Percentiles rank a stretch among this genome's conserved stretches.
phyloP scores from a whole-genome alignment of 1,139 yeast species.

The Komagataea norvegica region DNA sequence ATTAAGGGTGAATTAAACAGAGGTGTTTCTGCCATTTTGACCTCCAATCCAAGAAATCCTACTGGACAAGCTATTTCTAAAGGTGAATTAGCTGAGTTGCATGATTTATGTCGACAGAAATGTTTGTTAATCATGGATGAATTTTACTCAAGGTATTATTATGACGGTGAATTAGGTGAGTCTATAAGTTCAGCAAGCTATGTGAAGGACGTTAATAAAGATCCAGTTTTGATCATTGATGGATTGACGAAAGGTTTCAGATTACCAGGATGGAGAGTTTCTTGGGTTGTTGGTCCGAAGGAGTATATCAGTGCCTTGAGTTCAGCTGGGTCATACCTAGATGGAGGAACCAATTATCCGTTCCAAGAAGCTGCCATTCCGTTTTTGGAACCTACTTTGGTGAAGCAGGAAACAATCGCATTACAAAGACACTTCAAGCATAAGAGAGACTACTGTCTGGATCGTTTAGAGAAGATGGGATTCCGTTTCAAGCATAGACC shows the following conservation, averaged over 20 bases:
- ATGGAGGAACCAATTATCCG: slow-evolving; percentile 64
- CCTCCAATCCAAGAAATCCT: slow-evolving; percentile 66
- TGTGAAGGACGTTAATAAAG: slow-evolving; percentile 54
- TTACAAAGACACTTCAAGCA: slow-evolving; percentile 55
- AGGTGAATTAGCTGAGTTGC: slow-evolving; percentile 48
- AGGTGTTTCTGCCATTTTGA: slow-evolving; percentile 56
- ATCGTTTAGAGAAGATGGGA: slow-evolving; percentile 52
- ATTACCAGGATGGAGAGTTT: slow-evolving; percentile 66
- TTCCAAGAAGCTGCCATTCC: slow-evolving; percentile 62
- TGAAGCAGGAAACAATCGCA: slow-evolving; percentile 53
- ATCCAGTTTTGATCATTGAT: slow-evolving; percentile 59
- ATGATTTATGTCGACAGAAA: slow-evolving; percentile 49
- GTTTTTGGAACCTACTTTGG: slow-evolving; percentile 50
- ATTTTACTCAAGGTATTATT: slow-evolving; percentile 59
- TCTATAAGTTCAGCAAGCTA: slow-evolving; percentile 52
- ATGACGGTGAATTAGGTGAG: slow-evolving; percentile 54
- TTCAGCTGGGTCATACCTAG: slow-evolving; percentile 60
- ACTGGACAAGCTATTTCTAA: slow-evolving; percentile 56
- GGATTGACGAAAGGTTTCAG: slow-evolving; percentile 65
- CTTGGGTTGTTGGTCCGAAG: slow-evolving; percentile 68
- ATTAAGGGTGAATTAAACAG: slow-evolving; percentile 52
- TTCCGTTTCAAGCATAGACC: slow-evolving; percentile 51
- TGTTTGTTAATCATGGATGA: slow-evolving; percentile 67
- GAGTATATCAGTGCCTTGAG: slow-evolving; percentile 54
- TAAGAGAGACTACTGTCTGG: slow-evolving; percentile 58